Conservation (phyloP, 2,329 filamentous ascomycete species). For the Colletotrichum somersetense region DNA sequence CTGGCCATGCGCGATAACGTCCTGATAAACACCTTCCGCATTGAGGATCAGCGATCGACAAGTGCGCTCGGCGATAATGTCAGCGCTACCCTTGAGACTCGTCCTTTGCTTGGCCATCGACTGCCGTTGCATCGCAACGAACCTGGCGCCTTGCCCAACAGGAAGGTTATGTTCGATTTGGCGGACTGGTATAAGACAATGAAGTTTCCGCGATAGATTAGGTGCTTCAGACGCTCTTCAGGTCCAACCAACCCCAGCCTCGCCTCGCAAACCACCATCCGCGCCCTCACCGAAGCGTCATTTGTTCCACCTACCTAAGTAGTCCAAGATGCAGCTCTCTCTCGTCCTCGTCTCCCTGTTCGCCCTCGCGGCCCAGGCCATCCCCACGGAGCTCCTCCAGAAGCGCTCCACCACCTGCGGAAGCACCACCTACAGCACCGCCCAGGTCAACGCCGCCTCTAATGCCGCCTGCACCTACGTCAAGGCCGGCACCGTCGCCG, state of each 20-base stretch:
- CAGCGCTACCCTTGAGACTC: conserved; percentile 8
- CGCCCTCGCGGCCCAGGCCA: conserved; percentile 35
- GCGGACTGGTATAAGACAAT: conserved; percentile 19
- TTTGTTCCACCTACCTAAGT: neutral
- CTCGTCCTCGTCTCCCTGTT: conserved; percentile 40
- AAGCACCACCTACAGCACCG: conserved; percentile 63
- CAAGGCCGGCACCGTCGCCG: conserved; percentile 52
- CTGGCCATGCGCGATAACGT: conserved; percentile 41
- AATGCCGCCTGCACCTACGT: conserved; percentile 67
- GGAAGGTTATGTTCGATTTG: neutral
- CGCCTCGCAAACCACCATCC: neutral
- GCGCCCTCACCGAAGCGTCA: neutral
- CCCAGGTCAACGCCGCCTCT: conserved; percentile 63
- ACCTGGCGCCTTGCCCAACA: neutral
- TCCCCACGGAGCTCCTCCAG: conserved; percentile 29
- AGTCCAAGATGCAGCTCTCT: conserved; percentile 38
- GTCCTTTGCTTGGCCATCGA: conserved; percentile 1
- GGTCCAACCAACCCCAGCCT: conserved; percentile 8
- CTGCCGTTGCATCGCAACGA: conserved; percentile 10
- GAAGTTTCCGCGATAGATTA: neutral
- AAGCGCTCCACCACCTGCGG: conserved; percentile 65
- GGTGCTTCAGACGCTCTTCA: neutral
- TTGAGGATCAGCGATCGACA: conserved; percentile 33
- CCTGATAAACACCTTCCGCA: conserved; percentile 32
- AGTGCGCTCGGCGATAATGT: conserved; percentile 16